Evolutionary conservation across 306 rosid species (phyloP), one percentile per base, ranked within the genome.

Genomic region (Gastrolobium bilobum): DNA sequence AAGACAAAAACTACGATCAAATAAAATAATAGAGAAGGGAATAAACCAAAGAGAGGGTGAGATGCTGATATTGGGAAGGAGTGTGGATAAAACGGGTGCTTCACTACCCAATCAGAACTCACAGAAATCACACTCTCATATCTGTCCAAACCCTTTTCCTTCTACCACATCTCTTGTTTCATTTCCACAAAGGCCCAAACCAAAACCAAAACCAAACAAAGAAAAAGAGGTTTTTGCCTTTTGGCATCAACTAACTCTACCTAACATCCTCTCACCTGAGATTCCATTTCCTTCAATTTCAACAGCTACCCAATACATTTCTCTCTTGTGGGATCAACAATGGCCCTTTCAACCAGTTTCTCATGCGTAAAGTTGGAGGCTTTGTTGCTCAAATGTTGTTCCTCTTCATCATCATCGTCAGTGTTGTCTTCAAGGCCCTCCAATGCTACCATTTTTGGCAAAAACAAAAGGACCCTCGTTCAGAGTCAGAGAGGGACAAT

Each of bases 71-170:
- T 31, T 34, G 38, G 7, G 46, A 86, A 64, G 29, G 92, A 87
- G 89, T 88, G 94, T 89, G 97, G 98, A 93, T 93, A 91, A 90
- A 93, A 86, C 93, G 92, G 70, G 97, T 38, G 4, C 38, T 76
- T 68, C 68, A 80, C 40, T 83, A 52, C 14, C 98, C 97, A 93
- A 93, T 93, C 85, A 87, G 85, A 86, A 31, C 30, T n/a, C 86
- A 66, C 2, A 88, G 91, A 88, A 87, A 91, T 91, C 97, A 75
- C 72, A 82, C 78, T 47, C 71, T 79, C 42, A 14, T 48, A 72
- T 72, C 71, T 71, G 4, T 82, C 62, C 84, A 75, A 68, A 75
- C 75, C 20, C 46, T 6, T 60, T 15, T 31, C 82, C 79, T 43
- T 64, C n/a, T 31, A 70, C 87, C 85, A 77, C 83, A 79, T 73